A percentile compares a stretch with the other conserved stretches of the same genome.
phyloP scores from a whole-genome alignment of 768 basidiomycete species.

The Trametes elegans region DNA sequence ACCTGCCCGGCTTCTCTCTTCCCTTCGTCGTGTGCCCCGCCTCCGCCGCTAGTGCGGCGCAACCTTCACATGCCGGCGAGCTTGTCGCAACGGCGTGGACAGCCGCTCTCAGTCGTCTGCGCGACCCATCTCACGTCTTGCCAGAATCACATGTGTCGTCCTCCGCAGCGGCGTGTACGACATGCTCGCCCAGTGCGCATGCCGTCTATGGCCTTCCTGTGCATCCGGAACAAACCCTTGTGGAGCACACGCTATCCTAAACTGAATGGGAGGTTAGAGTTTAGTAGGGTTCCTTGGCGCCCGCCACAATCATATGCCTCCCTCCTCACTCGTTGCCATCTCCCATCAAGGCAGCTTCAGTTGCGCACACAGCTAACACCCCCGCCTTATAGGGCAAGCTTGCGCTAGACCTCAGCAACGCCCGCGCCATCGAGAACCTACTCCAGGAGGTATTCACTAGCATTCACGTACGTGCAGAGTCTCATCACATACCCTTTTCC shows the following conservation, averaged over 20 bases:
- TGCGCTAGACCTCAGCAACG: constrained; percentile 70
- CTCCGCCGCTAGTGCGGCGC: background rate
- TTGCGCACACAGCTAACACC: background rate
- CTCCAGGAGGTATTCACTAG: constrained; percentile 62
- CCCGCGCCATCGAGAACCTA: constrained; percentile 67
- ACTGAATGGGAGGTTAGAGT: background rate
- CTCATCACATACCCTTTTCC: background rate
- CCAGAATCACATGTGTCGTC: constrained; percentile 14
- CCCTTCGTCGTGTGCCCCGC: background rate
- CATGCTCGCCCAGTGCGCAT: background rate
- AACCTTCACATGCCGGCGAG: background rate
- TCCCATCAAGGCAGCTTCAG: background rate
- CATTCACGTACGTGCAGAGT: constrained; percentile 49
- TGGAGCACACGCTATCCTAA: background rate
- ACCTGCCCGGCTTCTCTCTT: background rate
- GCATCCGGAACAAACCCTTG: background rate
- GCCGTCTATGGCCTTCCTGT: background rate
- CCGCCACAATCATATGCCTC: constrained; percentile 13
- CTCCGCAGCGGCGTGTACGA: background rate
- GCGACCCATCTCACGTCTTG: constrained; percentile 2
- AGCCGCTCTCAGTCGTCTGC: background rate
- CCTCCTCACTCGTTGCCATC: background rate
- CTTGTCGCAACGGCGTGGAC: background rate
- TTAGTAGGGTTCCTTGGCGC: background rate
- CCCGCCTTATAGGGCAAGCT: constrained; percentile 49